phyloP scores from a whole-genome alignment of 805 yeast species.

The Metschnikowia borealis region DNA sequence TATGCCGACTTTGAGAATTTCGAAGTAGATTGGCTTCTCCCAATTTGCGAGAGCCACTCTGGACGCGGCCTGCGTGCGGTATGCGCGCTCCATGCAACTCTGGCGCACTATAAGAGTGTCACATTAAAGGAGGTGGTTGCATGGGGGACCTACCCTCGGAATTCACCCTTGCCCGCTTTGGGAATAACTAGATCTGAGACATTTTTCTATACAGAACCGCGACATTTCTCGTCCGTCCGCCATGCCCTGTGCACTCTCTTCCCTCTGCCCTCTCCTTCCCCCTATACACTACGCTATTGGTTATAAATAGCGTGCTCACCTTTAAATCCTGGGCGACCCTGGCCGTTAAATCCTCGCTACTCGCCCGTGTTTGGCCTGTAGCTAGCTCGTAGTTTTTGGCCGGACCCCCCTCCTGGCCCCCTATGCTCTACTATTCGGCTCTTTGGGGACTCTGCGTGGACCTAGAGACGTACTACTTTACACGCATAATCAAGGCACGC shows the following conservation, averaged over 20 bases:
- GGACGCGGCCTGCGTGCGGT: constrained; percentile 1
- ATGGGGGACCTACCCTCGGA: constrained; percentile 5
- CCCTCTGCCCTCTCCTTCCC: not conserved
- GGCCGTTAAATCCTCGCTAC: not conserved
- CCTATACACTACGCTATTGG: not conserved
- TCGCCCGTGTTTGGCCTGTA: not conserved
- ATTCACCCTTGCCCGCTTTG: not conserved
- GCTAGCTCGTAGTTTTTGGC: no score
- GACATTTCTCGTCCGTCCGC: constrained; percentile 2
- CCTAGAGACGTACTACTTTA: not conserved
- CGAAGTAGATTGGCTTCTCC: not conserved
- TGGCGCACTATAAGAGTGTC: constrained; percentile 4
- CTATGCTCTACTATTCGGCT: no score
- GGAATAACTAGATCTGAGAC: constrained; percentile 4
- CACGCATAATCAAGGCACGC: not conserved
- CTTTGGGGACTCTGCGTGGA: no score
- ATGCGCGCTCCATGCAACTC: constrained; percentile 4
- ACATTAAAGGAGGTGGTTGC: constrained; percentile 6
- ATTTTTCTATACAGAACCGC: not conserved
- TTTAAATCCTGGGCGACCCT: not conserved
- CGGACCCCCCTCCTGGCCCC: no score
- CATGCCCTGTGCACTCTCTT: not conserved
- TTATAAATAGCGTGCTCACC: not conserved
- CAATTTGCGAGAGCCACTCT: constrained; percentile 3
- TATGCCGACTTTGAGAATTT: not conserved